Evolutionary conservation across 805 yeast species (phyloP).

Genomic region (Isabelozyma gotoi): DNA sequence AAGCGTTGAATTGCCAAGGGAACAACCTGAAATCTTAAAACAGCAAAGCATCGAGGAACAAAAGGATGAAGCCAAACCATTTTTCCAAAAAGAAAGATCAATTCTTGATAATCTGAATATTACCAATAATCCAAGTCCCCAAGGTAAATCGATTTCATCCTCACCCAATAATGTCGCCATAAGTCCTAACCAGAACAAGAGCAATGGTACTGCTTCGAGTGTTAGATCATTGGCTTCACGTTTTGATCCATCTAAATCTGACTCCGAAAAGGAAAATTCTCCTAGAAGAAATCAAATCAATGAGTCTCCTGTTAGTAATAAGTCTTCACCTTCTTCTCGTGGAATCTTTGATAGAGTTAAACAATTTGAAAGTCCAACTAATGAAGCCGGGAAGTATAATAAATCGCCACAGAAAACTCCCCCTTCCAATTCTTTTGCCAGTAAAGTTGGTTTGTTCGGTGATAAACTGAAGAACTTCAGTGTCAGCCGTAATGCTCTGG

Average conservation of each 20-base stretch:
- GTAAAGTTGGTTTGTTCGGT: not conserved
- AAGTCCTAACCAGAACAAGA: not conserved
- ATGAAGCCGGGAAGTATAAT: not conserved
- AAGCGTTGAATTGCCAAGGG: no score
- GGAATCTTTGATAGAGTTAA: conserved; percentile 34
- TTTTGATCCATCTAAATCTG: conserved; percentile 9
- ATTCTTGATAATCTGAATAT: conserved; percentile 12
- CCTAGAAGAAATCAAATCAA: conserved; percentile 13
- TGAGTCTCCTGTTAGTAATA: conserved; percentile 1
- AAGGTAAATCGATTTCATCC: not conserved
- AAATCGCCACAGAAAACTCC: not conserved
- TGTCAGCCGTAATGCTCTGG: not conserved
- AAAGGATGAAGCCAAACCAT: not conserved
- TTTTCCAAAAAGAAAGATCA: not conserved
- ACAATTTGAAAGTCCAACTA: conserved; percentile 32
- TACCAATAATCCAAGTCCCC: conserved; percentile 5
- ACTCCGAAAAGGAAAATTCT: conserved; percentile 17
- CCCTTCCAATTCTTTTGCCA: not conserved
- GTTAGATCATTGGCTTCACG: conserved; percentile 4
- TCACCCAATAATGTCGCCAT: not conserved
- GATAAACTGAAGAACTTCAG: not conserved
- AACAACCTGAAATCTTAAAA: no score
- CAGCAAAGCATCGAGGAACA: no score
- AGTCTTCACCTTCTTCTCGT: conserved; percentile 1
- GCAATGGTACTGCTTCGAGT: not conserved